These are phyloP conservation scores for Umbilicus rupestris DNA, from an alignment of 164 flowering plant species.

Conservation along the genomic window DNA sequence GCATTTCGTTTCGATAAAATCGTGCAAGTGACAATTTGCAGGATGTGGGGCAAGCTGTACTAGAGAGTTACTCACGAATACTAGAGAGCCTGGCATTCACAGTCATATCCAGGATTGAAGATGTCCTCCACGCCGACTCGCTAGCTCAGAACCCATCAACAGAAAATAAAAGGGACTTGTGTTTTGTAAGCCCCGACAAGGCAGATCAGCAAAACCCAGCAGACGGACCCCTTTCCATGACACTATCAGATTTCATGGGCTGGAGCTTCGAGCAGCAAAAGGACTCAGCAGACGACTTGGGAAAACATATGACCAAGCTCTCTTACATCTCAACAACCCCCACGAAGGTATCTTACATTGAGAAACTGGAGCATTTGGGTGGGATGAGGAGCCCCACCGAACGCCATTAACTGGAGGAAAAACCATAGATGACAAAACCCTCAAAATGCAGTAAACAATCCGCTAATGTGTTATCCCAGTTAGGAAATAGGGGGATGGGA, in stretches of 20 bases:
- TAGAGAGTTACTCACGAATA: slow-evolving; percentile 45
- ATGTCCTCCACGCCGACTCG: slow-evolving; percentile 53
- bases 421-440: background rate
- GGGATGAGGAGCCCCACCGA: slow-evolving; percentile 8
- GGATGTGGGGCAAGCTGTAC: slow-evolving; percentile 61
- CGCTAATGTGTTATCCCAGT: background rate
- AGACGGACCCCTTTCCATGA: slow-evolving; percentile 1
- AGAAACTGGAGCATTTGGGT: slow-evolving; percentile 5
- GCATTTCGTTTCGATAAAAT: no score
- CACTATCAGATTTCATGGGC: slow-evolving; percentile 8
- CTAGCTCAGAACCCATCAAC: slow-evolving; percentile 27
- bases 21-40: slow-evolving; percentile 24
- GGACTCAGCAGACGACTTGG: slow-evolving; percentile 4
- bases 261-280: slow-evolving; percentile 6
- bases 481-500: background rate
- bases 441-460: background rate
- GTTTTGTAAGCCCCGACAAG: slow-evolving; percentile 4
- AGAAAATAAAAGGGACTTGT: background rate
- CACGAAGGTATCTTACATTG: background rate
- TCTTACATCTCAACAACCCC: background rate
- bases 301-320: background rate
- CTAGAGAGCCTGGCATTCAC: slow-evolving; percentile 72
- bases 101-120: slow-evolving; percentile 60
- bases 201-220: background rate
- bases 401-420: slow-evolving; percentile 1